A percentile compares a stretch with the other conserved stretches of the same genome.
phyloP scores from a whole-genome alignment of 1,284 basidiomycete genomes.

The Heterobasidion occidentale region DNA sequence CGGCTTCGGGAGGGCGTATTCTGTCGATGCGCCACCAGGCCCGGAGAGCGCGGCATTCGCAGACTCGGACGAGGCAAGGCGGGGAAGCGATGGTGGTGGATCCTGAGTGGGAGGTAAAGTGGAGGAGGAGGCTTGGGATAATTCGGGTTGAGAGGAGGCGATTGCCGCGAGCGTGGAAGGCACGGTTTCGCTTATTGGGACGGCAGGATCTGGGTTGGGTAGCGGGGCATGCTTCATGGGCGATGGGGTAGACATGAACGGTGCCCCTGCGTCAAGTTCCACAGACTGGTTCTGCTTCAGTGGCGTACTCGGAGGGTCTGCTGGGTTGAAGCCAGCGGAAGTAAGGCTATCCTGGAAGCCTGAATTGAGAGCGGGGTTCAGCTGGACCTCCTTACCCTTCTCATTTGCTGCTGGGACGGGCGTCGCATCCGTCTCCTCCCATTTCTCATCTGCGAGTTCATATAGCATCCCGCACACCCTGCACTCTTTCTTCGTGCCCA shows the following conservation, averaged over 20 bases:
- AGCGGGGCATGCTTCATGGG: constrained; percentile 22
- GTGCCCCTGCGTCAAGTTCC: constrained; percentile 9
- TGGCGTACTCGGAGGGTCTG: neutral
- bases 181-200: constrained; percentile 11
- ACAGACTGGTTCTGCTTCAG: neutral
- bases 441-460: constrained; percentile 66
- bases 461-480: constrained; percentile 62
- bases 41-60: constrained; percentile 28
- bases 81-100: neutral
- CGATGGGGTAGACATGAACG: constrained; percentile 21
- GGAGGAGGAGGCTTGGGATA: neutral
- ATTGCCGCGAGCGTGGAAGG: constrained; percentile 9
- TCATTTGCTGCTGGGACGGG: neutral
- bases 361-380: neutral
- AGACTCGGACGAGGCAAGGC: neutral
- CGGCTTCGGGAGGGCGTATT: constrained; percentile 47
- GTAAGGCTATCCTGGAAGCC: constrained; percentile 2
- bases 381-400: constrained; percentile 7
- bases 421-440: constrained; percentile 35
- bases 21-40: constrained; percentile 22
- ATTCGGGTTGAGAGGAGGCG: neutral
- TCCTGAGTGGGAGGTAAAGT: neutral
- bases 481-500: constrained; percentile 42
- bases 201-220: constrained; percentile 21
- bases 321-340: constrained; percentile 2